Evolutionary conservation across 2,329 filamentous ascomycete species (phyloP), one percentile per base, ranked within the genome.

Genomic region (Apiospora saccharicola): DNA sequence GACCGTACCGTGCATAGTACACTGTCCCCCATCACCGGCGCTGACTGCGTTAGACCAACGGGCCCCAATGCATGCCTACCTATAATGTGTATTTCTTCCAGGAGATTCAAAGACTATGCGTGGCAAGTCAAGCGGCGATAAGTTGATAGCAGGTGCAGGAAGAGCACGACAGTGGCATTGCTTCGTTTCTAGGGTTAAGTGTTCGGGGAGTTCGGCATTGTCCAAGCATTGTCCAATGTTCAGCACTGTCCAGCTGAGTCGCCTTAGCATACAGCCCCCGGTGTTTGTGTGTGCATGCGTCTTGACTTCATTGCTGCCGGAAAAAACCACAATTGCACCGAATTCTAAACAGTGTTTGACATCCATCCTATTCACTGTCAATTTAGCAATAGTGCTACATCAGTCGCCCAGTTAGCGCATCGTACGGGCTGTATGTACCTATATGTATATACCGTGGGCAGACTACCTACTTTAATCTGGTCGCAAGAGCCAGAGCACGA

Each of bases 331-430:
- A 37, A 61, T 61, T 37, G 57, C 57, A 64, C 30, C 57, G 34
- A 64, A 41, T 37, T 41, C 30, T 64, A 64, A 64, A 64, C 57
- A 64, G 57, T 64, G 57, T 41, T 64, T n/a, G 57, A 64, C 24
- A 41, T 41, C n/a, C 57, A 4, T 24, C 19, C 34, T 64, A 37
- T 64, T 41, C 34, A 64, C 57, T 64, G 57, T 64, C 34, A 64
- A 64, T 41, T 64, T 64, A 64, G 57, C 37, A 64, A 41, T 61
- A 61, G 53, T 61, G 30, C 53, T 37, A 30, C 53, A 37, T 61
- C 37, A 30, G 19, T 61, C 30, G 53, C 8, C 53, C 53, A 7
- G 37, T 61, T 61, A 37, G 53, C 53, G 30, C 30, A 57, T 57
- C 26, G 51, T 57, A 19, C 26, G 3, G 30, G 16, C 16, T 10